Base-by-base conservation (phyloP, 495 filamentous ascomycete species). In the Oidiodendron maius region DNA sequence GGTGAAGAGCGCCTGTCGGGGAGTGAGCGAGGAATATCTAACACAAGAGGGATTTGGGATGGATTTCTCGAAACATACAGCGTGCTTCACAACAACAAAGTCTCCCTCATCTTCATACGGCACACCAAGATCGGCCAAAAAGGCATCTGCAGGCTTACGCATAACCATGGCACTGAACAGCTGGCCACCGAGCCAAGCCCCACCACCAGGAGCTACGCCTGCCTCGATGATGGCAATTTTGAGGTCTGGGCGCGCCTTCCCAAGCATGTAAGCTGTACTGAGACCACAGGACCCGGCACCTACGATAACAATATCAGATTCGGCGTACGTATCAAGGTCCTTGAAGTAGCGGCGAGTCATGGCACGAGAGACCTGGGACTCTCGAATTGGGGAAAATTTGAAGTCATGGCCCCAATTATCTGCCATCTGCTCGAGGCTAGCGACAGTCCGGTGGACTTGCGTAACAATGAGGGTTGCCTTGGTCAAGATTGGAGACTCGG, bases 141-240 rank as follows among this genome's bases (percentile, higher is more conserved):
- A 95, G 41, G 75, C 72, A 59, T 95, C 84, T 17, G 89, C 89
- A 15, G 89, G 88, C 69, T 90, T 91, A 56, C 89, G 87, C 80
- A 95, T 87, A 48, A 95, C 79, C 89, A 95, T 95, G 45, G 88
- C 89, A 57, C 77, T 83, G 76, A 95, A 94, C 37, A 94, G 82
- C 68, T 95, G 89, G 39, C 89, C 89, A 56, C 89, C 89, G 26
- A 95, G 80, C 89, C 89, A 95, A 47, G 89, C 88, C 61, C 89
- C 89, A 60, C 89, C 89, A 52, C 89, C 75, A 50, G 89, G 89
- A 32, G 87, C 82, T 42, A 95, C 89, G 46, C 77, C 80, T 34
- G 89, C 87, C 68, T 95, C 89, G 57, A 95, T 80, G 66, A 95
- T 87, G 53, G 87, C 86, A 68, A 94, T 91, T 72, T 89, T 89